A percentile compares a stretch with the other conserved stretches of the same genome.
Evolutionary conservation across 345 rosid species (phyloP).

Genomic region (Zanthoxylum bungeanum): DNA sequence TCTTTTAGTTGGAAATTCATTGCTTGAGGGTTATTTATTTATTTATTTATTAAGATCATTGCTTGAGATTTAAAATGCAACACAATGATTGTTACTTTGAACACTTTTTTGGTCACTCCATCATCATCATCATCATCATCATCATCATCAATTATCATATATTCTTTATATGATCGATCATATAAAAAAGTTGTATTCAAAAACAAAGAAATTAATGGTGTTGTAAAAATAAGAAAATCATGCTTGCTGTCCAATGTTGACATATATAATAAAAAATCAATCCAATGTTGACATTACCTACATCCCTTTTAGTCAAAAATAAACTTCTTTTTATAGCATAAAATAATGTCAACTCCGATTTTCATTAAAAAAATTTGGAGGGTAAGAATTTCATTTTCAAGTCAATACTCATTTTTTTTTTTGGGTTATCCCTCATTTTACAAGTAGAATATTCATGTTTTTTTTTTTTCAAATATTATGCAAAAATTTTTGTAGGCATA

Average conservation of each 20-base stretch:
- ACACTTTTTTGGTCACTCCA: neutral
- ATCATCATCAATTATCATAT: too few relatives aligned
- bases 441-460: too few relatives aligned
- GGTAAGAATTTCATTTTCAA: neutral
- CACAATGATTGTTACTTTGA: slow-evolving; percentile 8
- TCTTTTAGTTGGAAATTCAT: too few relatives aligned
- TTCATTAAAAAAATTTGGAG: neutral
- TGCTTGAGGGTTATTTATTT: too few relatives aligned
- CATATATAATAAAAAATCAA: neutral
- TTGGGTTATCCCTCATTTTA: too few relatives aligned
- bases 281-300: neutral
- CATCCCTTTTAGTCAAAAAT: neutral
- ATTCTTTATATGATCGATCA: too few relatives aligned
- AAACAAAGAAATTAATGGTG: neutral
- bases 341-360: neutral
- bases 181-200: neutral
- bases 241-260: neutral
- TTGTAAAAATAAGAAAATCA: neutral
- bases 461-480: too few relatives aligned
- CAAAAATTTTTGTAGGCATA: too few relatives aligned
- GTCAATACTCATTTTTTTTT: too few relatives aligned
- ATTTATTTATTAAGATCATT: neutral
- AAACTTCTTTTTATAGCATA: neutral
- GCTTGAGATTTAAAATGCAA: neutral
- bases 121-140: too few relatives aligned